phyloP scores from a whole-genome alignment of 176 grass and related monocot species.

The Eremochloa ophiuroides region DNA sequence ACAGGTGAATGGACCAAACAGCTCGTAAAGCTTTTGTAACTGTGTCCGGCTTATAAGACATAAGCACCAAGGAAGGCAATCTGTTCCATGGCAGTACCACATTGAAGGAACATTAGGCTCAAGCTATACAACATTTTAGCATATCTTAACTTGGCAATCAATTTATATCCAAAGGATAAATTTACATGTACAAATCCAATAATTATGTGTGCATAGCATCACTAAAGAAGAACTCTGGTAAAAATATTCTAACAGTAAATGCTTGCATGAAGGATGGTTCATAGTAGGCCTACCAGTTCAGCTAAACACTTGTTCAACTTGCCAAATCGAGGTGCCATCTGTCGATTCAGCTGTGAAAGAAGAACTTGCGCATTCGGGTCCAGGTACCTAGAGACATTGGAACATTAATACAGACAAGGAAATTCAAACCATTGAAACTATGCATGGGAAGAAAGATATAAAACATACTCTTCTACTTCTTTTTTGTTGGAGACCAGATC shows the following conservation, averaged over 20 bases:
- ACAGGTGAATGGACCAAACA: too few relatives aligned
- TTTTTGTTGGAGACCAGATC: constrained; percentile 89
- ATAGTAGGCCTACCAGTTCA: constrained; percentile 53
- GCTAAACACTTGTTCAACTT: constrained; percentile 85
- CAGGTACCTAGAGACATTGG: constrained; percentile 59
- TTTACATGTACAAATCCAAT: not conserved
- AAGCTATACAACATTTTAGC: not conserved
- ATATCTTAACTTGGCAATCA: not conserved
- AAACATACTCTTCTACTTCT: constrained; percentile 77
- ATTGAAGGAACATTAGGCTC: not conserved
- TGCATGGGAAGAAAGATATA: not conserved
- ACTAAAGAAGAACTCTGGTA: not conserved
- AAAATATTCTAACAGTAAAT: not conserved
- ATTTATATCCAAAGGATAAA: not conserved
- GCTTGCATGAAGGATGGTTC: not conserved
- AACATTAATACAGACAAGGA: not conserved
- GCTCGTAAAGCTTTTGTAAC: not conserved
- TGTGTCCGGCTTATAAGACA: not conserved
- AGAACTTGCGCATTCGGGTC: constrained; percentile 79
- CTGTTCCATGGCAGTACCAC: not conserved
- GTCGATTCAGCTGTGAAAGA: constrained; percentile 79
- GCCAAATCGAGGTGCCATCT: constrained; percentile 89
- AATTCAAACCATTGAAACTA: not conserved
- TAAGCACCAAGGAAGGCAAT: not conserved
- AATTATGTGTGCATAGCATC: not conserved